Conservation (phyloP, 2,329 filamentous ascomycete species). For the Fonsecaea nubica region DNA sequence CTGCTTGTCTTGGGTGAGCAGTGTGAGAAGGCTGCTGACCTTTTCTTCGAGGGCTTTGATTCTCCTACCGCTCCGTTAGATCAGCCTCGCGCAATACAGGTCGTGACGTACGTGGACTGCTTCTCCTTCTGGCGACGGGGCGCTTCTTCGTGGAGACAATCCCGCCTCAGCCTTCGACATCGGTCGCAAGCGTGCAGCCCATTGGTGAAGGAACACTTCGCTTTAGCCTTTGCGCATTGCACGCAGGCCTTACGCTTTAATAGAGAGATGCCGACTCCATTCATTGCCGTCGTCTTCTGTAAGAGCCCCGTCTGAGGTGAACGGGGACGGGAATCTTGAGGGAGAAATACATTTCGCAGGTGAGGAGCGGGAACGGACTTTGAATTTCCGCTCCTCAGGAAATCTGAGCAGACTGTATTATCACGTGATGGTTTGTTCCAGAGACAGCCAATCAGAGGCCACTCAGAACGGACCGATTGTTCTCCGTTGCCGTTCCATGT, state of each 20-base stretch:
- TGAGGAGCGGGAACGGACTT: neutral
- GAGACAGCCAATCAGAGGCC: neutral
- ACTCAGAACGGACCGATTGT: neutral
- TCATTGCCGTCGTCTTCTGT: conserved; percentile 10
- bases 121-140: conserved; percentile 19
- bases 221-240: conserved; percentile 22
- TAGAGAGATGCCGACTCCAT: conserved; percentile 10
- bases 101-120: conserved; percentile 14
- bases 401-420: neutral
- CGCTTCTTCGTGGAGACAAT: conserved; percentile 20
- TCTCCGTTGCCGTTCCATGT: neutral
- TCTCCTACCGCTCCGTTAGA: conserved; percentile 15
- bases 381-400: neutral
- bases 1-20: conserved; percentile 11
- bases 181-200: conserved; percentile 12
- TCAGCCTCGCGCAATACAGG: neutral
- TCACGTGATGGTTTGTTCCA: neutral
- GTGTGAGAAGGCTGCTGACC: conserved; percentile 14
- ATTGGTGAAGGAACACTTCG: conserved; percentile 20
- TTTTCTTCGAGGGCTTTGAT: conserved; percentile 26
- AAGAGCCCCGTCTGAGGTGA: neutral
- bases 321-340: conserved; percentile 3
- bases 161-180: conserved; percentile 19
- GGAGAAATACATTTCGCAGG: neutral
- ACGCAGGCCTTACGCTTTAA: conserved; percentile 15